phyloP scores from a whole-genome alignment of 106 monocot genomes.

The Cymbidium sinense region DNA sequence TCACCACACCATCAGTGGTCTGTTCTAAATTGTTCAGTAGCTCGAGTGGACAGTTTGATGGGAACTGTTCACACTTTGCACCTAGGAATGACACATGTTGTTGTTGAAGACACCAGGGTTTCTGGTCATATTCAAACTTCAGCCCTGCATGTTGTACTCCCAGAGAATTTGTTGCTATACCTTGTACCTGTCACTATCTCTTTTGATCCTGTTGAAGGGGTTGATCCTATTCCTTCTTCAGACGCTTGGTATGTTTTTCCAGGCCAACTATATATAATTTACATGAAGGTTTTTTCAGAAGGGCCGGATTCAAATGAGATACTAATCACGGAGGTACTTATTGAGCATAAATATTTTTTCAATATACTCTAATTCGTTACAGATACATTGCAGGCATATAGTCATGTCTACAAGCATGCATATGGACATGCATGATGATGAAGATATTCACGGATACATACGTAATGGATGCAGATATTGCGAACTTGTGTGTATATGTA shows the following conservation, averaged over 20 bases:
- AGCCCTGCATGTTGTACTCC: constrained; percentile 75
- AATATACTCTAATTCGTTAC: neutral
- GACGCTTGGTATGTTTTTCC: constrained; percentile 70
- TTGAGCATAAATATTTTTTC: neutral
- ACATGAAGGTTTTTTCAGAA: constrained; percentile 54
- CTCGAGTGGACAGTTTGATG: constrained; percentile 47
- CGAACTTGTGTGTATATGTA: neutral
- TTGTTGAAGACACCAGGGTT: constrained; percentile 91
- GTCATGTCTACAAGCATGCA: neutral
- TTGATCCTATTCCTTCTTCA: constrained; percentile 29
- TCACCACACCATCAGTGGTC: constrained; percentile 78
- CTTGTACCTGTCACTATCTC: constrained; percentile 40
- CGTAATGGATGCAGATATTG: neutral
- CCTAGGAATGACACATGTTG: constrained; percentile 56
- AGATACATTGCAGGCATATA: neutral
- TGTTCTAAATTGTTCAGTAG: constrained; percentile 59
- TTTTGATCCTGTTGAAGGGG: constrained; percentile 27
- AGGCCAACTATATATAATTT: constrained; percentile 66
- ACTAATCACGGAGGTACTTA: constrained; percentile 73
- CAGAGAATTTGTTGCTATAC: constrained; percentile 52
- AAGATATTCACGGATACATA: neutral
- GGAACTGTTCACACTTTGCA: constrained; percentile 50
- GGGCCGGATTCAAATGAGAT: constrained; percentile 62
- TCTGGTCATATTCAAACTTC: constrained; percentile 80
- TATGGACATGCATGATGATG: neutral